A percentile compares a stretch with the other conserved stretches of the same genome.
Evolutionary conservation across 78 protist genomes (phyloP).

Genomic region (Dictyostelium purpureum): DNA sequence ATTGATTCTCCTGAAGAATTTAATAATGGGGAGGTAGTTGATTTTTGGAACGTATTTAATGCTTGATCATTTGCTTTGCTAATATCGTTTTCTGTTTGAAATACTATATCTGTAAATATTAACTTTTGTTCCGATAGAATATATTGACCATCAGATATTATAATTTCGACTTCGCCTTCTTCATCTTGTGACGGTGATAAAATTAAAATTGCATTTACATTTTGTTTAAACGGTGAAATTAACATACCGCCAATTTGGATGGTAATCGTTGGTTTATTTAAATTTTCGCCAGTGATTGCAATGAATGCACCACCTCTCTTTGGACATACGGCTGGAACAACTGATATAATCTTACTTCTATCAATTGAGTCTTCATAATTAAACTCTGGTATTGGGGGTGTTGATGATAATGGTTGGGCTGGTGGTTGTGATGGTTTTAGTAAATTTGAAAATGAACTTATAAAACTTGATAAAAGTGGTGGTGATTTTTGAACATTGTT

Average conservation of each 20-base stretch:
- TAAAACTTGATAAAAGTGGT: background rate
- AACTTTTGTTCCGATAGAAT: constrained; percentile 15
- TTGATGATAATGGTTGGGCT: background rate
- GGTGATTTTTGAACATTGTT: background rate
- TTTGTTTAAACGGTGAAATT: background rate
- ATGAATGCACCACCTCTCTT: constrained; percentile 13
- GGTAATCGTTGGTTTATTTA: constrained; percentile 1
- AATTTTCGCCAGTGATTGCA: constrained; percentile 50
- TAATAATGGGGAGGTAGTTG: constrained; percentile 4
- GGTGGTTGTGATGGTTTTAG: background rate
- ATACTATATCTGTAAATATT: constrained; percentile 38
- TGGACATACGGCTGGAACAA: constrained; percentile 56
- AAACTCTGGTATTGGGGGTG: background rate
- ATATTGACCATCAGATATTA: constrained; percentile 14
- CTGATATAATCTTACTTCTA: constrained; percentile 9
- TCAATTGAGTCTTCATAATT: background rate
- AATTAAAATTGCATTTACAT: constrained; percentile 15
- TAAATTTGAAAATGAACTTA: background rate
- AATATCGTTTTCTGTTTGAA: constrained; percentile 51
- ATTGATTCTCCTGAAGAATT: background rate
- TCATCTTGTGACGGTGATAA: constrained; percentile 6
- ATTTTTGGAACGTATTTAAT: constrained; percentile 21
- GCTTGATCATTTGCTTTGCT: constrained; percentile 36
- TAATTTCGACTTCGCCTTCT: constrained; percentile 38
- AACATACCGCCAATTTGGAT: background rate